phyloP scores from a whole-genome alignment of 495 filamentous ascomycete genomes.

The Daldinia childiae region DNA sequence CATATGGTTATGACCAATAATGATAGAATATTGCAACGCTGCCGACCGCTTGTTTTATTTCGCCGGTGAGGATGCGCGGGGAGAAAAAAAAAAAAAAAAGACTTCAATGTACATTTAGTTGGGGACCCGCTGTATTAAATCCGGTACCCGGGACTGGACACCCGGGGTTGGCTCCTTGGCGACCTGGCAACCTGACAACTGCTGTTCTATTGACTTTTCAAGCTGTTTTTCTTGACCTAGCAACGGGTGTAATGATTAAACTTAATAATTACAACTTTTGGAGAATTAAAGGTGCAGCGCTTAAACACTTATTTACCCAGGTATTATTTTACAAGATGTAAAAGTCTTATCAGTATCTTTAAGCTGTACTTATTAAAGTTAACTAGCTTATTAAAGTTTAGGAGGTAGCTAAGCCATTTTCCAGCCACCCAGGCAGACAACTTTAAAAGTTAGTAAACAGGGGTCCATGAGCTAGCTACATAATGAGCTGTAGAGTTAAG shows the following conservation, averaged over 20 bases:
- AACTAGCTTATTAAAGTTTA: too few relatives aligned
- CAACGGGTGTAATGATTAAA: conserved; percentile 13
- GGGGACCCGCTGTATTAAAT: not conserved
- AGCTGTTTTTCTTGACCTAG: conserved; percentile 21
- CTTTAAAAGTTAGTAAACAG: too few relatives aligned
- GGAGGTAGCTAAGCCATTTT: not conserved
- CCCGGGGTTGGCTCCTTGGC: not conserved
- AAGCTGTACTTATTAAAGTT: not conserved
- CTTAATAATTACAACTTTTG: conserved; percentile 5
- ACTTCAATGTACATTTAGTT: not conserved
- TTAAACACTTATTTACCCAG: too few relatives aligned
- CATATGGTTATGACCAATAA: conserved; percentile 22
- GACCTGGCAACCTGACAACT: not conserved
- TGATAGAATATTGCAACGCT: conserved; percentile 4
- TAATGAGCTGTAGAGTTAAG: not conserved
- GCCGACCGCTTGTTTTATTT: conserved; percentile 4
- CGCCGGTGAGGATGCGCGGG: not conserved
- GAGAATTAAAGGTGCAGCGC: too few relatives aligned
- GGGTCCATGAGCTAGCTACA: not conserved
- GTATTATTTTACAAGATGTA: conserved; percentile 17
- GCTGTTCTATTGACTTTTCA: conserved; percentile 30
- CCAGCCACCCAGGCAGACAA: not conserved
- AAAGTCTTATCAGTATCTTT: too few relatives aligned
- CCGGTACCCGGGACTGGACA: not conserved
- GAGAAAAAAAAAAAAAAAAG: not conserved